Percentiles rank a stretch among this genome's conserved stretches.
phyloP scores from a whole-genome alignment of 768 basidiomycete species.

The Nidularia sp. region DNA sequence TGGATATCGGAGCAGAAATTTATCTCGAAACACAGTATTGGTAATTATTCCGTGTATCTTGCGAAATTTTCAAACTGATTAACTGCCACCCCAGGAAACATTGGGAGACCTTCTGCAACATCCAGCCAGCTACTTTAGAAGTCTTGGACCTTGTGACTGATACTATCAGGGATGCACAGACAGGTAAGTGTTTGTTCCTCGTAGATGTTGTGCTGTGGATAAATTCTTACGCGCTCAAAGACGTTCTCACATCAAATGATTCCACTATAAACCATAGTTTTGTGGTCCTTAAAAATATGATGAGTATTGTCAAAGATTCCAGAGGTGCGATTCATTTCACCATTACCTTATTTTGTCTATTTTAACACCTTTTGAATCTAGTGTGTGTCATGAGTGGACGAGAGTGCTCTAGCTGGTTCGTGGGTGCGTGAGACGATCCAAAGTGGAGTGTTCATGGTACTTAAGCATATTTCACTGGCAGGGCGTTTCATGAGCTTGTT shows the following conservation, averaged over 20 bases:
- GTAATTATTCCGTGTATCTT: constrained; percentile 10
- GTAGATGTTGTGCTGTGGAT: neutral
- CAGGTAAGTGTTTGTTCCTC: neutral
- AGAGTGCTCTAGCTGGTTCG: neutral
- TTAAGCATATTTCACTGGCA: neutral
- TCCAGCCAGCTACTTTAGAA: constrained; percentile 12
- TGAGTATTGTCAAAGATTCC: neutral
- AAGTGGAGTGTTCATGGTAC: neutral
- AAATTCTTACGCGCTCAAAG: neutral
- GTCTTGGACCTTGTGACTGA: constrained; percentile 19
- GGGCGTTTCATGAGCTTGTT: constrained; percentile 13
- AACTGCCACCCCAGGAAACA: constrained; percentile 22
- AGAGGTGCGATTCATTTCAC: neutral
- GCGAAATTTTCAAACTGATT: neutral
- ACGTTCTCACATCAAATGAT: constrained; percentile 3
- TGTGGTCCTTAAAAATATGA: constrained; percentile 6
- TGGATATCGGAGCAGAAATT: constrained; percentile 14
- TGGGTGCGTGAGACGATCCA: neutral
- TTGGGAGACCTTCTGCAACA: constrained; percentile 26
- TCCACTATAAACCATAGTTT: constrained; percentile 1
- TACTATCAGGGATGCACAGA: constrained; percentile 12
- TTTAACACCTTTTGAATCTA: too few species aligned
- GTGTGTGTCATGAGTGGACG: neutral
- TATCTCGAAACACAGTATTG: constrained; percentile 32
- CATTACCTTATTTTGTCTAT: too few species aligned